Percentiles rank a stretch among this genome's conserved stretches.
Evolutionary conservation across 495 filamentous ascomycete species (phyloP).

Genomic region (Xylaria sp.): DNA sequence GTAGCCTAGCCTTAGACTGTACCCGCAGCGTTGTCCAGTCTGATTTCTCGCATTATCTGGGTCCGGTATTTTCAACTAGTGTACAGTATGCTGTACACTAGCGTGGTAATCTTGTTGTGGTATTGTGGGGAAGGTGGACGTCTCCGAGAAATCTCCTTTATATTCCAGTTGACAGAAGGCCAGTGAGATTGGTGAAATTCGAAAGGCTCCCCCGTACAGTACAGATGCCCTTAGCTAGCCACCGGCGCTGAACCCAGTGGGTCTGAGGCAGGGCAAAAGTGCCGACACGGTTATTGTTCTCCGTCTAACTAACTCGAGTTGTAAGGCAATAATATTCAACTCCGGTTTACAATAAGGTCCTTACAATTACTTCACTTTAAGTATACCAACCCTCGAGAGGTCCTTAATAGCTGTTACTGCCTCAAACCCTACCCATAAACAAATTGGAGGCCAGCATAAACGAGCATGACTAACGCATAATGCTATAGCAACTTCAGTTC

Average conservation of each 20-base stretch:
- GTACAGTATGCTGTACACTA: conserved; percentile 4
- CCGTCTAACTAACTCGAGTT: not conserved
- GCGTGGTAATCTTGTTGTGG: not conserved
- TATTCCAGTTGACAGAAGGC: not conserved
- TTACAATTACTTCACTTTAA: not conserved
- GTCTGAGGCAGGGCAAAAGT: conserved; percentile 1
- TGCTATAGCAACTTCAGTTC: not conserved
- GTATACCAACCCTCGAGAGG: not conserved
- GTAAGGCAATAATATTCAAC: not conserved
- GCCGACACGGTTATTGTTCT: not conserved
- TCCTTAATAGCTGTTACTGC: not conserved
- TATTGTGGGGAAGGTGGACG: conserved; percentile 9
- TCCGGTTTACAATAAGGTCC: too few species aligned
- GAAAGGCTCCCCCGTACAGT: not conserved
- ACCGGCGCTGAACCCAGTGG: conserved; percentile 1
- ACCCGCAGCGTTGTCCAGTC: too few species aligned
- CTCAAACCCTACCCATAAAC: not conserved
- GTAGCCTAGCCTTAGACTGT: not conserved
- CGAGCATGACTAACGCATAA: not conserved
- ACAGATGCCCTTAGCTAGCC: not conserved
- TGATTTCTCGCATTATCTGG: not conserved
- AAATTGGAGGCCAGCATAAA: not conserved
- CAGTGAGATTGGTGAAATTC: conserved; percentile 14
- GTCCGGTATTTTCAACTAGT: not conserved
- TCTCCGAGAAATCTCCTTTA: conserved; percentile 27